Percentiles rank a stretch among this genome's conserved stretches.
These are phyloP conservation scores for Cyberlindnera galapagoensis DNA, from an alignment of 805 yeast genomes.

Conservation along the genomic window DNA sequence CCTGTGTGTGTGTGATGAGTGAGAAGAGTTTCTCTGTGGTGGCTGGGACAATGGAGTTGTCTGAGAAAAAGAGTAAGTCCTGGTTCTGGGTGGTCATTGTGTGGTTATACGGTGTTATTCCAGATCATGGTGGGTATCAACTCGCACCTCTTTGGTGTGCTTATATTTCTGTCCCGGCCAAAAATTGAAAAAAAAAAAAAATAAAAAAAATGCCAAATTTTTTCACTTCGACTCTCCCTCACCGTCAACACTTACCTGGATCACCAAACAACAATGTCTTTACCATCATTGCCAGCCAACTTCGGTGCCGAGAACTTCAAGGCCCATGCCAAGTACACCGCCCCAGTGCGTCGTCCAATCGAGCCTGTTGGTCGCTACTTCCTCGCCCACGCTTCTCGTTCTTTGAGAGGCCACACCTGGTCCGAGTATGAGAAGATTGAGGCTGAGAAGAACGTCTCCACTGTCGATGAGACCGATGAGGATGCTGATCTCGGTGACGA, in stretches of 20 bases:
- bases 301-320: slow-evolving; percentile 45
- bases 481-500: slow-evolving; percentile 64
- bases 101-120: background rate
- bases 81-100: slow-evolving; percentile 42
- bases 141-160: too few relatives aligned
- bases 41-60: slow-evolving; percentile 37
- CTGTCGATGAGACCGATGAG: slow-evolving; percentile 52
- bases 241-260: too few relatives aligned
- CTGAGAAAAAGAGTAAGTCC: slow-evolving; percentile 47
- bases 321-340: slow-evolving; percentile 43
- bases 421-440: slow-evolving; percentile 92
- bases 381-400: slow-evolving; percentile 94
- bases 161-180: too few relatives aligned
- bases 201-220: too few relatives aligned
- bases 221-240: too few relatives aligned
- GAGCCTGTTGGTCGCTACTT: slow-evolving; percentile 97
- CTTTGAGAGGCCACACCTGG: slow-evolving; percentile 96
- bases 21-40: slow-evolving; percentile 23
- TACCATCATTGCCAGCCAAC: slow-evolving; percentile 50
- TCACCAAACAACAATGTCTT: slow-evolving; percentile 26
- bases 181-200: too few relatives aligned
- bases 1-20: slow-evolving; percentile 35
- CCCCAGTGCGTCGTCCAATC: slow-evolving; percentile 69
- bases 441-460: slow-evolving; percentile 79
- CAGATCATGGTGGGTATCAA: too few relatives aligned